Conservation (phyloP, 208 protist species). For the Trypanosoma theileri region DNA sequence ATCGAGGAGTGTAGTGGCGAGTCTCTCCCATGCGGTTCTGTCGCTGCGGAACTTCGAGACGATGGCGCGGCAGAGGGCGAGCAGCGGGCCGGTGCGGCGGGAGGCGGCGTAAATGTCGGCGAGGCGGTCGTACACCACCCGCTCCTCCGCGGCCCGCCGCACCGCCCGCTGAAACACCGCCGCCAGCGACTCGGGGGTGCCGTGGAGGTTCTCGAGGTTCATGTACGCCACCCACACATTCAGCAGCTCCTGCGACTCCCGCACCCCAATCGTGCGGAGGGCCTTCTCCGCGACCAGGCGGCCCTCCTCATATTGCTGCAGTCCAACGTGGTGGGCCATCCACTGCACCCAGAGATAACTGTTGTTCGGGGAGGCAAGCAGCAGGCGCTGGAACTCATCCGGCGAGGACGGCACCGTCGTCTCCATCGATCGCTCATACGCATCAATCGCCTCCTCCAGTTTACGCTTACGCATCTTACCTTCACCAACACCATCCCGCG, state of each 20-base stretch:
- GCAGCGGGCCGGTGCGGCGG: slow-evolving; percentile 71
- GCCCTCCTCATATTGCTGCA: slow-evolving; percentile 89
- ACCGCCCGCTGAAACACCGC: slow-evolving; percentile 84
- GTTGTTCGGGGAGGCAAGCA: slow-evolving; percentile 89
- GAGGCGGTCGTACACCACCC: slow-evolving; percentile 74
- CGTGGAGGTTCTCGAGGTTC: slow-evolving; percentile 93
- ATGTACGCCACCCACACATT: slow-evolving; percentile 95
- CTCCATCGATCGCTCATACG: slow-evolving; percentile 80
- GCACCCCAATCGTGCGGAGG: slow-evolving; percentile 83
- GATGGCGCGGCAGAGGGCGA: slow-evolving; percentile 85
- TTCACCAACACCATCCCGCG: slow-evolving; percentile 17
- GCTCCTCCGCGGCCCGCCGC: slow-evolving; percentile 57
- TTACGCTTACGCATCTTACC: slow-evolving; percentile 52
- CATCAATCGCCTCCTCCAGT: slow-evolving; percentile 84
- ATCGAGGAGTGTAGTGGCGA: slow-evolving; percentile 56
- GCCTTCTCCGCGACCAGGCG: slow-evolving; percentile 90
- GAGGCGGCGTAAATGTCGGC: slow-evolving; percentile 86
- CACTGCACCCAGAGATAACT: slow-evolving; percentile 94
- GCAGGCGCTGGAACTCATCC: slow-evolving; percentile 89
- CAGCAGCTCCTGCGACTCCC: slow-evolving; percentile 79
- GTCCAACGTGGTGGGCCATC: slow-evolving; percentile 86
- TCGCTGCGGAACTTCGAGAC: slow-evolving; percentile 76
- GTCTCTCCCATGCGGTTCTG: slow-evolving; percentile 75
- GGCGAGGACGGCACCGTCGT: slow-evolving; percentile 67
- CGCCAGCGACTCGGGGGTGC: slow-evolving; percentile 86